Percentiles rank a stretch among this genome's conserved stretches.
Conservation (phyloP, 768 basidiomycete species). For the Panellus pusillus region DNA sequence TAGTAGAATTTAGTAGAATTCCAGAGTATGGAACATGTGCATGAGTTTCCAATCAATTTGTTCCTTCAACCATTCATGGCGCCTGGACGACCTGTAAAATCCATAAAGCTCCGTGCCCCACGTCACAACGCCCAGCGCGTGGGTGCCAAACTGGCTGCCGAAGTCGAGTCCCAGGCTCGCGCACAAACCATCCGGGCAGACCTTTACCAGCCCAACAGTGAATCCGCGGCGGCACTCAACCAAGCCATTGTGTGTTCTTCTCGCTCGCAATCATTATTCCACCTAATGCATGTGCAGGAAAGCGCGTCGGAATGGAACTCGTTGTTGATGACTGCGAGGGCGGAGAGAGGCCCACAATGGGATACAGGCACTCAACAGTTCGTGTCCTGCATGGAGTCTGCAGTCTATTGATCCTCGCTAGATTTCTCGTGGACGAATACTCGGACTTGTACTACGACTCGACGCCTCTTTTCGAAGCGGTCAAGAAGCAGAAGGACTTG, state of each 20-base stretch:
- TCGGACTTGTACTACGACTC: conserved; percentile 77
- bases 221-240: conserved; percentile 46
- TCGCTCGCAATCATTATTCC: background rate
- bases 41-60: background rate
- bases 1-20: conserved; percentile 8
- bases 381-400: conserved; percentile 27
- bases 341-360: conserved; percentile 84
- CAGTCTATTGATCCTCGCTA: conserved; percentile 26
- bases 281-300: conserved; percentile 42
- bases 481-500: conserved; percentile 47
- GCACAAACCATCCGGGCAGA: conserved; percentile 52
- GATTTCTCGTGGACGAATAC: conserved; percentile 74
- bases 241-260: conserved; percentile 62
- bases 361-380: conserved; percentile 86
- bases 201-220: conserved; percentile 61
- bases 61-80: conserved; percentile 44
- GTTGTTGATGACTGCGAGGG: conserved; percentile 71
- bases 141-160: conserved; percentile 58
- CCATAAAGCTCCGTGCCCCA: conserved; percentile 66
- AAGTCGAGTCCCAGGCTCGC: conserved; percentile 58
- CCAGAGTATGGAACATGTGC: too few relatives aligned
- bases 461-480: conserved; percentile 53
- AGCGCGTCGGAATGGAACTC: conserved; percentile 89
- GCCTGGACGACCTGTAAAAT: conserved; percentile 54
- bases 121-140: conserved; percentile 75